Base-by-base conservation (phyloP, 441 rosid species). In the Arabidopsis hybrid region DNA sequence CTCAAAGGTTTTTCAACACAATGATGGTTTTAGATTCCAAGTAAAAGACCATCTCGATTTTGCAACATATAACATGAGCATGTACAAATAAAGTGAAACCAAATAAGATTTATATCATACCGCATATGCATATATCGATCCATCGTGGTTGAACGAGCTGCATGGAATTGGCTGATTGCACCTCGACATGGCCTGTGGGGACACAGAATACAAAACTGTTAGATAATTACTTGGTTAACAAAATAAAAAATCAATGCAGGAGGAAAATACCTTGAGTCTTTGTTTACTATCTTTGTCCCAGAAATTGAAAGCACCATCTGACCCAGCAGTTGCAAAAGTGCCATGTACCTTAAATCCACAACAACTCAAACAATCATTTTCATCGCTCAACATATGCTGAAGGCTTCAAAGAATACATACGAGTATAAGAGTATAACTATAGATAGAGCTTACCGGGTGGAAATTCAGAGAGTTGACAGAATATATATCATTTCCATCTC, bases 231-330 rank as follows among this genome's bases (percentile, higher is more conserved):
- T 51, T 29, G 52, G 2, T 21, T 21, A 21, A 0, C 13, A 6
- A 16, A 40, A 35, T 4, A 31, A 11, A 21, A 4, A 4, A 5
- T 58, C 8, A 21, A 64, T 29, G 26, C 9, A 40, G 43, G 50
- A 9, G 58, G 73, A 36, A 71, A 45, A 36, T 68, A 91, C 99
- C 99, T 95, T 92, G 38, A 95, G 92, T 66, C 97, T 85, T 76
- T 92, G 98, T 78, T 95, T 95, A 75, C 97, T 95, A 73, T 95
- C 99, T 91, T 95, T 95, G 84, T 95, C 99, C 99, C 99, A 95
- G 76, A 95, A 95, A 72, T 91, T 89, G 79, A 91, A 92, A 62
- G 95, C 88, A 65, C 98, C 99, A 81, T 95, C 98, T n/a, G 98
- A 95, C 34, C 99, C 97, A 6, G 99, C 96, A 26, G 98, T 95